Base-by-base conservation (phyloP, 1,284 basidiomycete genomes). In the Rhodotorula sp. region DNA sequence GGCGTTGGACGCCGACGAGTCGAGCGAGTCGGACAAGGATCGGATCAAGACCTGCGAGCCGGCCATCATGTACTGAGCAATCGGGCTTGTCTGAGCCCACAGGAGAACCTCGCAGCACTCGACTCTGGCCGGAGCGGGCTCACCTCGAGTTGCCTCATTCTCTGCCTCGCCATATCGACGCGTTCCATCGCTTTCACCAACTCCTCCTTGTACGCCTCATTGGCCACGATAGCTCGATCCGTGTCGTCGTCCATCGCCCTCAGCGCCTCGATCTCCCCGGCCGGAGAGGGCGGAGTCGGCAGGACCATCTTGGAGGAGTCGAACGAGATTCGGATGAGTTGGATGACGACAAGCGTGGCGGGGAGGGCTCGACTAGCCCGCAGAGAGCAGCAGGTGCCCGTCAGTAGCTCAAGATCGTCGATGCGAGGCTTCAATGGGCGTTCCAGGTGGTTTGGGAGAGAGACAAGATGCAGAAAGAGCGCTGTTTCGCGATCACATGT, bases 201-300 rank as follows among this genome's bases (percentile, higher is more conserved):
- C 28, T 70, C 69, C 1, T 52, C 49, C 50, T 69, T 63, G 60
- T 75, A 75, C 21, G 38, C 50, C 12, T 28, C 19, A 60, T 73
- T 75, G 18, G 66, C 62, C 21, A 28, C 47, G 28, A 73, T 47
- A 10, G 69, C 62, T 3, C 21, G 49, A 21, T 72, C 60, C 18
- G 71, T 66, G 21, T 70, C 61, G 7, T 43, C 45, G n/a, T 70
- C 69, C 28, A 75, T 48, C 8, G 62, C 50, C 21, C 56, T n/a
- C 28, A 75, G 64, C 31, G 49, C 45, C 14, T 18, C 21, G 26
- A 74, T 55, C 49, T 66, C 64, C 28, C 14, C 56, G 4, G 19
- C 23, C 16, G 26, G 43, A 14, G 47, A 23, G 23, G 19, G 6
- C 18, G 54, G 54, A 5, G 52, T 55, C 3, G 52, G 19, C 26